Base-by-base conservation (phyloP, 352 stramenopile species). In the Globisporangium nagaii region DNA sequence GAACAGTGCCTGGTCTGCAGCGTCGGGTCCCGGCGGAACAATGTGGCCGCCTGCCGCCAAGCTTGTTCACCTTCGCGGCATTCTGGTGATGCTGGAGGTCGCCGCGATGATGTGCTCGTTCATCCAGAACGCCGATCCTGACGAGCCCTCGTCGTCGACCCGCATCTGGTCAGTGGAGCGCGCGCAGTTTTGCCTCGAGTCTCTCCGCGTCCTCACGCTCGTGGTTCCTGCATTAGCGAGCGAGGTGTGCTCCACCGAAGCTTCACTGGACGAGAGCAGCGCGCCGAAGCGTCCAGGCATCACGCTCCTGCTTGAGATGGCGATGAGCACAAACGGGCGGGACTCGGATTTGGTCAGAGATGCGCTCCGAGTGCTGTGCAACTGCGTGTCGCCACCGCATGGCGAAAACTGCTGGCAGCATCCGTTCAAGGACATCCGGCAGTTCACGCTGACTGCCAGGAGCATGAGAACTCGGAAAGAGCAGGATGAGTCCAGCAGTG, bases 351-450 rank as follows among this genome's bases (percentile, higher is more conserved):
- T 93, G 30, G 77, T 95, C 12, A 76, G 83, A 8, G 79, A 88
- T 40, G 78, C 78, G 2, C 62, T 95, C 9, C 63, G 73, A 13
- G 80, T 95, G 0, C 82, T 95, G 49, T 93, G 84, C 63, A 91
- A 90, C 40, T 93, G 84, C 51, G 84, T 95, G 12, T 88, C 75
- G 2, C 75, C 81, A 28, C 84, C 81, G 27, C 79, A 93, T 17
- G 58, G 70, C 28, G 82, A 93, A 53, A 75, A 90, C 37, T 93
- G 82, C 49, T 93, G 82, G 82, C 82, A 93, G 19, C 82, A 93
- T 39, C 82, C 82, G 1, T 82, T 85, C 63, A 93, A 93, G 61
- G 82, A 90, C 31, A 87, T 93, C 56, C 75, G 79, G 0, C 79
- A 93, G 56, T 90, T 80, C 25, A 89, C 82, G 4, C 49, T 93